Conservation (phyloP, 2,329 filamentous ascomycete genomes). For the Talaromyces sp. region DNA sequence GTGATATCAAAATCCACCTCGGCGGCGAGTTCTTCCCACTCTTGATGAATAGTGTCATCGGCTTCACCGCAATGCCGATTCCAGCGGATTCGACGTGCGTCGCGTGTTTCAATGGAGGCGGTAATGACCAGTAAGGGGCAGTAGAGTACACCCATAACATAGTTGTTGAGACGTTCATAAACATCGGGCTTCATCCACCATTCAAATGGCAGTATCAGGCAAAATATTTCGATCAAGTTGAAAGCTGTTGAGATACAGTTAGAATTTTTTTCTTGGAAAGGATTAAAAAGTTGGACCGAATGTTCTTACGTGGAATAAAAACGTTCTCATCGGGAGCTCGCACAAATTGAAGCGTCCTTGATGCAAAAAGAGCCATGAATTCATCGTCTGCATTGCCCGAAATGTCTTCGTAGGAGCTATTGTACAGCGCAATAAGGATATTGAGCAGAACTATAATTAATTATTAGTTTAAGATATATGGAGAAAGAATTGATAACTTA, state of each 20-base stretch:
- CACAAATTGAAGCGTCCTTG: constrained; percentile 95
- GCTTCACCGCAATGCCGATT: constrained; percentile 78
- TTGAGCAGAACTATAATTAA: constrained; percentile 67
- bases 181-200: constrained; percentile 80
- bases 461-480: constrained; percentile 9
- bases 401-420: constrained; percentile 92
- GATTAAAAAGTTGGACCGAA: background rate
- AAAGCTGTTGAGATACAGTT: constrained; percentile 47
- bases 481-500: constrained; percentile 19
- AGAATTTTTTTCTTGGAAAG: background rate
- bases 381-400: constrained; percentile 91
- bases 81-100: constrained; percentile 60
- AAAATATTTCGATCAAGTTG: constrained; percentile 84
- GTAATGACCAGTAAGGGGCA: constrained; percentile 75
- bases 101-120: constrained; percentile 63
- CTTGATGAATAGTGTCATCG: constrained; percentile 82
- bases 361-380: constrained; percentile 85
- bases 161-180: constrained; percentile 82
- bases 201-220: constrained; percentile 74
- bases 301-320: constrained; percentile 68
- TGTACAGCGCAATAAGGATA: constrained; percentile 94
- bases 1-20: constrained; percentile 68
- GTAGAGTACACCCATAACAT: constrained; percentile 82
- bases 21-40: constrained; percentile 77
- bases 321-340: constrained; percentile 97